phyloP scores from a whole-genome alignment of 2,329 filamentous ascomycete species.

The Fusarium tuaranense region DNA sequence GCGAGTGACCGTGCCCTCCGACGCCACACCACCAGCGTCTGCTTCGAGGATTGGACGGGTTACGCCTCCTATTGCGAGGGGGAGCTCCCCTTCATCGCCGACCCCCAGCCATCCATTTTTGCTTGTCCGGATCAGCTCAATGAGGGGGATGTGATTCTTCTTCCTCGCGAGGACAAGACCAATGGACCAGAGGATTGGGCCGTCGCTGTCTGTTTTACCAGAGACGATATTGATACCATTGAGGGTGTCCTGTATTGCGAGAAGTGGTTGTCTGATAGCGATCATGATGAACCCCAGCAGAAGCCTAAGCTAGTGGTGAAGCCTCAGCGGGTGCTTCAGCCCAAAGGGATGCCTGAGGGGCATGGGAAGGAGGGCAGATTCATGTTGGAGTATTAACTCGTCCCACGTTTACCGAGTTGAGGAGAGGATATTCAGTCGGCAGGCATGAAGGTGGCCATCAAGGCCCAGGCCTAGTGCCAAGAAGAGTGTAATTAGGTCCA shows the following conservation, averaged over 20 bases:
- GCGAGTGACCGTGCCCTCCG: constrained; percentile 22
- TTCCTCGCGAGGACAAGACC: constrained; percentile 22
- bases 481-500: not conserved
- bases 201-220: constrained; percentile 28
- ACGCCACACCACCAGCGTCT: constrained; percentile 19
- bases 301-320: not conserved
- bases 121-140: constrained; percentile 24
- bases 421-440: not conserved
- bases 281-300: not conserved
- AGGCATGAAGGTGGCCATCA: not conserved
- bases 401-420: not conserved
- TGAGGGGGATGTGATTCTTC: constrained; percentile 36
- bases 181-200: constrained; percentile 14
- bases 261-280: not conserved
- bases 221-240: constrained; percentile 12
- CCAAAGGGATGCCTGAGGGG: not conserved
- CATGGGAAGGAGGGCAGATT: not conserved
- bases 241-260: constrained; percentile 1
- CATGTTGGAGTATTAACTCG: not conserved
- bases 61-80: constrained; percentile 6
- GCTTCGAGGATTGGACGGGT: constrained; percentile 39
- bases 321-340: not conserved
- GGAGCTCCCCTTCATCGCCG: constrained; percentile 14
- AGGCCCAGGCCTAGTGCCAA: not conserved
- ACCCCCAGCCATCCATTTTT: constrained; percentile 16